Evolutionary conservation across 768 basidiomycete species (phyloP).

Genomic region (Tulasnella sp.): DNA sequence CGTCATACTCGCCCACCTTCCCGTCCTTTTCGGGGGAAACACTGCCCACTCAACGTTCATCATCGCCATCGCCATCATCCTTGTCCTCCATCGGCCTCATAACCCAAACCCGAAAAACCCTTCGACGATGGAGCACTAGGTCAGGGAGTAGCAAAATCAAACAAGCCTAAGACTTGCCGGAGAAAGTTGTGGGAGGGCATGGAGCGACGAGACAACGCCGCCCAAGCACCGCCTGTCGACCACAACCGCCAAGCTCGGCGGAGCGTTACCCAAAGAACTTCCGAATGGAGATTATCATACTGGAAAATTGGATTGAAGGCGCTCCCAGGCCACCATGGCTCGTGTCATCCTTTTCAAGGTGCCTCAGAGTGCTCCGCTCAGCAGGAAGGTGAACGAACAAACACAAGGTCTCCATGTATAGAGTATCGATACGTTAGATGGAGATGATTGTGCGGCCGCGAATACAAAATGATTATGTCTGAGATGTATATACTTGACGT

Average conservation of each 20-base stretch:
- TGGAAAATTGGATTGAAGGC: neutral
- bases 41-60: neutral
- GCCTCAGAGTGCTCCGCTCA: neutral
- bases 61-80: neutral
- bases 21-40: neutral
- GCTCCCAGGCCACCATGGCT: neutral
- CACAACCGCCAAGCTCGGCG: neutral
- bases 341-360: neutral
- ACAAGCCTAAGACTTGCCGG: neutral
- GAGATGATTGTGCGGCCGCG: neutral
- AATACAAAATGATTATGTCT: neutral
- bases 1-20: neutral
- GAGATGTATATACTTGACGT: neutral
- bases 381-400: neutral
- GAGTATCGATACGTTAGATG: neutral
- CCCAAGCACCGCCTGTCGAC: neutral
- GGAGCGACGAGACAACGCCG: neutral
- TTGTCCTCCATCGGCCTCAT: neutral
- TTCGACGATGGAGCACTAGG: neutral
- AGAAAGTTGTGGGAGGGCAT: neutral
- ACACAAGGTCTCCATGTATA: neutral
- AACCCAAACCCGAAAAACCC: neutral
- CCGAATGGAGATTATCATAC: neutral
- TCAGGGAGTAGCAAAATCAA: conserved; percentile 7
- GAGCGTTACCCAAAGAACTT: neutral